Percentiles rank a stretch among this genome's conserved stretches.
These are phyloP conservation scores for Thelonectria discophora DNA, from an alignment of 2,329 filamentous ascomycete species.

Conservation along the genomic window DNA sequence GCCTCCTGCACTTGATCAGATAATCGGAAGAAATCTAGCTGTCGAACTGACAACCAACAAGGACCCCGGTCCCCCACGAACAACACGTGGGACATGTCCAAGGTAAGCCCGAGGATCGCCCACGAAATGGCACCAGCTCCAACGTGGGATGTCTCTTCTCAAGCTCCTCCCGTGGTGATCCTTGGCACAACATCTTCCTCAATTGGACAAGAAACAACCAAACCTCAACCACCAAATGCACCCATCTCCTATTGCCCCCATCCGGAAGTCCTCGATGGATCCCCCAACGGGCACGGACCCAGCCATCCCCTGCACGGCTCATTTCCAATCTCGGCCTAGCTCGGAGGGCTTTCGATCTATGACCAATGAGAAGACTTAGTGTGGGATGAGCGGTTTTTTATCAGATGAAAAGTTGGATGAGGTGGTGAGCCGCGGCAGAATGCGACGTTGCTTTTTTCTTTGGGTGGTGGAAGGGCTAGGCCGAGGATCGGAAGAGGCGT, in stretches of 20 bases:
- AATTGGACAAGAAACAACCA: background rate
- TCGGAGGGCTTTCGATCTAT: conserved; percentile 7
- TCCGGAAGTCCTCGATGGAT: conserved; percentile 1
- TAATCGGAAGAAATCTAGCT: too few species aligned
- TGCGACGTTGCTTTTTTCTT: background rate
- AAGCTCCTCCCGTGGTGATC: conserved; percentile 1
- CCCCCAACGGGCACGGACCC: background rate
- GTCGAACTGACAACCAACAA: too few species aligned
- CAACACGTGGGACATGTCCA: background rate
- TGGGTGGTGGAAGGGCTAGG: too few species aligned
- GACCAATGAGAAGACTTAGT: conserved; percentile 12
- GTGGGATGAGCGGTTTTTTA: conserved; percentile 18
- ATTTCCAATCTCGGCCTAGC: conserved; percentile 2
- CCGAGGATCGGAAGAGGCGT: background rate
- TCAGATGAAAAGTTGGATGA: conserved; percentile 11
- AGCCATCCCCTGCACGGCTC: background rate
- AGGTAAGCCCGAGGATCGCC: background rate
- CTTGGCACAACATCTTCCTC: conserved; percentile 5
- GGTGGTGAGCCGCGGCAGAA: conserved; percentile 15
- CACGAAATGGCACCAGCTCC: background rate
- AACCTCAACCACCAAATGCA: background rate
- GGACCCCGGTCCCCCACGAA: too few species aligned
- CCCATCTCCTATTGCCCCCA: background rate
- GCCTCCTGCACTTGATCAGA: too few species aligned
- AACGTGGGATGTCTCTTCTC: background rate